A percentile compares a stretch with the other conserved stretches of the same genome.
These are phyloP conservation scores for Sphagnurus paluster DNA, from an alignment of 1,284 basidiomycete species.

Conservation along the genomic window DNA sequence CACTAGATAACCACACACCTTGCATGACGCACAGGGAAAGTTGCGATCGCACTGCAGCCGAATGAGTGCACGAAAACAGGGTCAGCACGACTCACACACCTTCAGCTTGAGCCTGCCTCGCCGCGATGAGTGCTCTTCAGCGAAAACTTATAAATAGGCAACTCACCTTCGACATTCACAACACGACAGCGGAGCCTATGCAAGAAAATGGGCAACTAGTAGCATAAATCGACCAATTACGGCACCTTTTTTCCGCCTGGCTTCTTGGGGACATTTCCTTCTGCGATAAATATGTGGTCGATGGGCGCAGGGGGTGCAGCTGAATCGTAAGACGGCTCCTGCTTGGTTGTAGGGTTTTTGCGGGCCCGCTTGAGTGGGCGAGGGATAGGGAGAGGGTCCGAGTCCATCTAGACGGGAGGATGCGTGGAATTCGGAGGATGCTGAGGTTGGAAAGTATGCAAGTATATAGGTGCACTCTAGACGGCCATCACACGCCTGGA, in stretches of 20 bases:
- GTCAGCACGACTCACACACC: constrained; percentile 30
- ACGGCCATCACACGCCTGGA: constrained; percentile 21
- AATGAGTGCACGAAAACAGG: constrained; percentile 11
- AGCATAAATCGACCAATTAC: background rate
- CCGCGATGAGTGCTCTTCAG: constrained; percentile 6
- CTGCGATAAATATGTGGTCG: constrained; percentile 44
- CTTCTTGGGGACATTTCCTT: constrained; percentile 36
- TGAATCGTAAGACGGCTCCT: constrained; percentile 19
- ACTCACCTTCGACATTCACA: constrained; percentile 60
- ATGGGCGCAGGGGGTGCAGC: constrained; percentile 23
- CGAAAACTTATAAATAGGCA: background rate
- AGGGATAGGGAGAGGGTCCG: constrained; percentile 17
- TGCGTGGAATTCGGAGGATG: constrained; percentile 38
- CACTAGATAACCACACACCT: constrained; percentile 26
- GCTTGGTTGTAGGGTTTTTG: constrained; percentile 26
- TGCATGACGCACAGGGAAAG: constrained; percentile 51
- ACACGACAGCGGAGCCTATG: constrained; percentile 49
- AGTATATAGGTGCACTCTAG: constrained; percentile 20
- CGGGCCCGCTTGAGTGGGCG: constrained; percentile 36
- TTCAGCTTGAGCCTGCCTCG: constrained; percentile 46
- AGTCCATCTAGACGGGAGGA: constrained; percentile 23
- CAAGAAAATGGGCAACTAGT: background rate
- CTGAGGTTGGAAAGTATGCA: constrained; percentile 32
- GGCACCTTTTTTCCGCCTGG: constrained; percentile 39
- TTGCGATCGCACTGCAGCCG: constrained; percentile 52